Percentiles rank a stretch among this genome's conserved stretches.
These are phyloP conservation scores for Backusella mclennaniae DNA, from an alignment of 192 early-diverging fungal genomes.

Conservation along the genomic window DNA sequence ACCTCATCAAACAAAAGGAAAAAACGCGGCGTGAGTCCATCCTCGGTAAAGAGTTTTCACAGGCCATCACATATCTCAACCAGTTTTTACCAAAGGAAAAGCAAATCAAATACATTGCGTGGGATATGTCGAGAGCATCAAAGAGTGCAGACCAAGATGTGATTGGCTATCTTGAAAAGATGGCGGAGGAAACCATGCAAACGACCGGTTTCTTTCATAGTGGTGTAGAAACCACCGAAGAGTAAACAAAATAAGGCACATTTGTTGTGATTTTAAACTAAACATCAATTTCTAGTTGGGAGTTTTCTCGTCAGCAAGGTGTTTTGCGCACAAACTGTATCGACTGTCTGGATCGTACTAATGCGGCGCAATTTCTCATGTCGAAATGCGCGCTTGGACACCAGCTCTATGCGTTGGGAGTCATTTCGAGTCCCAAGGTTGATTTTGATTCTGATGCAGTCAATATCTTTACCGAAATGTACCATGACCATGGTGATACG, in stretches of 20 bases:
- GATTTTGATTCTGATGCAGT: constrained; percentile 93
- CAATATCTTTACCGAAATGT: constrained; percentile 95
- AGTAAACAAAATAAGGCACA: neutral
- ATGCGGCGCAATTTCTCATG: constrained; percentile 95
- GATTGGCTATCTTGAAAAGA: constrained; percentile 82
- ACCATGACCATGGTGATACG: constrained; percentile 96
- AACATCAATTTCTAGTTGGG: neutral
- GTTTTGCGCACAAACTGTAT: constrained; percentile 96
- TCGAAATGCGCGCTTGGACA: constrained; percentile 92
- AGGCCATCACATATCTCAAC: constrained; percentile 82
- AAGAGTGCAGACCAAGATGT: constrained; percentile 89
- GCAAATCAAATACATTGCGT: constrained; percentile 86
- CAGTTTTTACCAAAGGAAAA: constrained; percentile 82
- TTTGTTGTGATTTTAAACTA: neutral
- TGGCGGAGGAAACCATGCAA: constrained; percentile 81
- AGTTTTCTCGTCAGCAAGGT: constrained; percentile 66
- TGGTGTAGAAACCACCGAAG: constrained; percentile 62
- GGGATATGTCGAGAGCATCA: constrained; percentile 98
- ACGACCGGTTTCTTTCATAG: constrained; percentile 94
- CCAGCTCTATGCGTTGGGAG: constrained; percentile 87
- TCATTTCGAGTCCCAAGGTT: constrained; percentile 72
- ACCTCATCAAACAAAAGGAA: constrained; percentile 94
- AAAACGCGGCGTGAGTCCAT: constrained; percentile 84
- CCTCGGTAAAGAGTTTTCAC: constrained; percentile 82
- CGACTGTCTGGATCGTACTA: constrained; percentile 97